phyloP scores from a whole-genome alignment of 2,329 filamentous ascomycete genomes.

The Epichloe hybrida region DNA sequence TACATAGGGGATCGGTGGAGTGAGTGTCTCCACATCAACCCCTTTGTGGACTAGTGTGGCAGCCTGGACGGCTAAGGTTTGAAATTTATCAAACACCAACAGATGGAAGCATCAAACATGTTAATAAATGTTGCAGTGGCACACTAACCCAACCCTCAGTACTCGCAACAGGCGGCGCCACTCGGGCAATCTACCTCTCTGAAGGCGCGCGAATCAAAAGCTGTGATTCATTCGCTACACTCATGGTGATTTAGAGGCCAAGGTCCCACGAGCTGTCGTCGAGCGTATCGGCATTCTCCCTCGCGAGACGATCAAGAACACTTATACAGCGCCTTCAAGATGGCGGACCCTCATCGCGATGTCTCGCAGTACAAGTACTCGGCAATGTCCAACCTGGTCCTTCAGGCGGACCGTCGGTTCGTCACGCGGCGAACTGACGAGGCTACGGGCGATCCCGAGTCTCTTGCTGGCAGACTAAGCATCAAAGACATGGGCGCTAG shows the following conservation, averaged over 20 bases:
- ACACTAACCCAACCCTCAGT: constrained; percentile 10
- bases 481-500: constrained; percentile 90
- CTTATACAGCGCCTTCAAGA: constrained; percentile 27
- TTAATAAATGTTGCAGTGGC: neutral
- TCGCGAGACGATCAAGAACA: constrained; percentile 13
- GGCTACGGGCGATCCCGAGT: constrained; percentile 93
- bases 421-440: constrained; percentile 87
- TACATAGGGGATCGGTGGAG: neutral
- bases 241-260: constrained; percentile 21
- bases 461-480: constrained; percentile 82
- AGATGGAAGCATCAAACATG: neutral
- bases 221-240: constrained; percentile 11
- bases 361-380: constrained; percentile 98
- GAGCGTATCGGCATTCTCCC: constrained; percentile 22
- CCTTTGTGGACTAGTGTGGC: constrained; percentile 4
- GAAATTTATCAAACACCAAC: constrained; percentile 20
- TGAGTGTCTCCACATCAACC: neutral
- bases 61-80: constrained; percentile 14
- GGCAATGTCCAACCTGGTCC: constrained; percentile 99
- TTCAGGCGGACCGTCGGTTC: constrained; percentile 97
- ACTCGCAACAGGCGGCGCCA: constrained; percentile 12
- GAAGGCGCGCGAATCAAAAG: constrained; percentile 5
- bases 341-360: constrained; percentile 67
- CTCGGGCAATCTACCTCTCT: constrained; percentile 8
- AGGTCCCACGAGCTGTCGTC: constrained; percentile 23